A percentile compares a stretch with the other conserved stretches of the same genome.
These are phyloP conservation scores for Aspergillus sparsus DNA, from an alignment of 495 filamentous ascomycete species.

Conservation along the genomic window DNA sequence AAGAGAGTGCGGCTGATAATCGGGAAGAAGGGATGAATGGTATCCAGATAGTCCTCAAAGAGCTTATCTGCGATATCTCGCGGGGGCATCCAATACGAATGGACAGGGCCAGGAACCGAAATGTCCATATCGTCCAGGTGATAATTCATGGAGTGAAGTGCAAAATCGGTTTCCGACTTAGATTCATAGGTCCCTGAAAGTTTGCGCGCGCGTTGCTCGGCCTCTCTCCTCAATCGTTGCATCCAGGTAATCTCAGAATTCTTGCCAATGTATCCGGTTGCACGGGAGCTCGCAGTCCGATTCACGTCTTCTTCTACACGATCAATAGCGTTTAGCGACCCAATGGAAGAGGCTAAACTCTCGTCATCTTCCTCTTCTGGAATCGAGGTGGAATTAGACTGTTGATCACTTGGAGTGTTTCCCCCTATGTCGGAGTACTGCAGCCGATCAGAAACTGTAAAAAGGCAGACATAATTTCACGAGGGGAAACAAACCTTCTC, in stretches of 20 bases:
- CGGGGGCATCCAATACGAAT: conserved; percentile 57
- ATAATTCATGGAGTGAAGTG: conserved; percentile 53
- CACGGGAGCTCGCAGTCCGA: conserved; percentile 47
- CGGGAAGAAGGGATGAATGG: conserved; percentile 62
- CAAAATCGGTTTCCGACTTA: conserved; percentile 32
- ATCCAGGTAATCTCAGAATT: conserved; percentile 67
- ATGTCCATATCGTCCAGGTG: conserved; percentile 61
- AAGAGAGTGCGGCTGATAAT: conserved; percentile 57
- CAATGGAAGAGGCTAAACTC: conserved; percentile 52
- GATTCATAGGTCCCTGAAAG: conserved; percentile 36
- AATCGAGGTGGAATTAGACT: conserved; percentile 29
- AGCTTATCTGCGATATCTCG: conserved; percentile 54
- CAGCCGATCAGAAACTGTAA: neutral
- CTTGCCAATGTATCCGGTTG: conserved; percentile 66
- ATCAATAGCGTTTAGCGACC: conserved; percentile 62
- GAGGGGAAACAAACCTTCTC: conserved; percentile 39
- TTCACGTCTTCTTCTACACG: conserved; percentile 63
- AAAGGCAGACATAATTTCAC: neutral
- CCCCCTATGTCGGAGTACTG: conserved; percentile 27
- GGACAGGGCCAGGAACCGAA: conserved; percentile 47
- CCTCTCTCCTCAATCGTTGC: conserved; percentile 47
- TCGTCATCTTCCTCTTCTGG: conserved; percentile 39
- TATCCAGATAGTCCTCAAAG: conserved; percentile 57
- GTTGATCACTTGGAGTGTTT: conserved; percentile 32
- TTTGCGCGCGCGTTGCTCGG: conserved; percentile 36